Evolutionary conservation across 1,139 yeast species (phyloP), one percentile per base, ranked within the genome.

Genomic region (Geotrichum carabidarum): DNA sequence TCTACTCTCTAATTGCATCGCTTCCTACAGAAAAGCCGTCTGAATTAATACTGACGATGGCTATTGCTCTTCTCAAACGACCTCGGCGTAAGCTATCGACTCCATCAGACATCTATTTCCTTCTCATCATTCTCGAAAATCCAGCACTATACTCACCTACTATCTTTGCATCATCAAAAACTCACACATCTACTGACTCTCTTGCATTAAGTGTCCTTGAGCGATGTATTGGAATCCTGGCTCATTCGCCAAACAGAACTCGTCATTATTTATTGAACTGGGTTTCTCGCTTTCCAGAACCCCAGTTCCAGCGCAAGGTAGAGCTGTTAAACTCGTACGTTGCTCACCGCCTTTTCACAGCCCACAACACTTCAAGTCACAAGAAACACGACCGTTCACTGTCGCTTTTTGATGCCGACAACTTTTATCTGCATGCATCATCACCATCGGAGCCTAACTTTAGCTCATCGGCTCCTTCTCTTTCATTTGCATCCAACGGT

Each of bases 171-270:
- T 17, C 52, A 14, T 42, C 44, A 7, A 9, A 42, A 8, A 14
- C 41, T 43, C 54, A 8, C 11, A 35, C 42, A 8, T 37, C 46
- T 8, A 50, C 59, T 22, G 54, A 48, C 12, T 51, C 56, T 68
- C 63, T 83, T 14, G 76, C 83, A 27, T 83, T 82, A 63, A 90
- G 86, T 50, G 74, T 88, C 2, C 65, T 83, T 22, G 86, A 84
- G 63, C 73, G 91, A 49, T 70, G 80, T 3, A 71, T 87, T 40
- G 95, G 96, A 0, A 72, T 84, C 4, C 62, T 88, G 49, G 76
- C 93, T 0, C 78, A 82, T 60, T 63, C 78, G 4, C 74, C 77
- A 35, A 67, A 76, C 2, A 62, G 70, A 0, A 65, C 72, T 11
- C 67, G 77, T 1, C 78, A 77, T 43, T 77, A 78, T 60, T 65